These are phyloP conservation scores for Fraxinus xanthoxyloides DNA, from an alignment of 305 asterid genomes.

Conservation along the genomic window DNA sequence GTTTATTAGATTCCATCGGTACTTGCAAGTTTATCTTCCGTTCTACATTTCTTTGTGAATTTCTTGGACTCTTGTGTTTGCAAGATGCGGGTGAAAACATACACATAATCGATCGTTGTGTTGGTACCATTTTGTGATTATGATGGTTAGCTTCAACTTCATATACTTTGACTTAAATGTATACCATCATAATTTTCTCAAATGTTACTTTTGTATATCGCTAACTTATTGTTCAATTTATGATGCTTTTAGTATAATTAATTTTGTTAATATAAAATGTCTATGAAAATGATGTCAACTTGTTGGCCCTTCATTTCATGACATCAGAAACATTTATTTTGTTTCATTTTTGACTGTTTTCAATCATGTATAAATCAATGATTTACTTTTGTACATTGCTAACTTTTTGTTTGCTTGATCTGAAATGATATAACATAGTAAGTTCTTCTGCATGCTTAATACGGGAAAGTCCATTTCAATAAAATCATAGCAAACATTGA, in stretches of 20 bases:
- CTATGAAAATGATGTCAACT: neutral
- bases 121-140: constrained; percentile 82
- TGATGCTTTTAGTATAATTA: neutral
- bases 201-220: constrained; percentile 1
- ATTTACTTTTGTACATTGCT: neutral
- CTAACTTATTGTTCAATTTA: neutral
- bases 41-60: neutral
- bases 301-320: neutral
- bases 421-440: too few species aligned
- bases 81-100: constrained; percentile 96
- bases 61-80: constrained; percentile 22
- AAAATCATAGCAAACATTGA: too few species aligned
- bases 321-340: neutral
- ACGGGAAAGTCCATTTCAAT: too few species aligned
- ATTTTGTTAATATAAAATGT: neutral
- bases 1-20: neutral
- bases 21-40: neutral
- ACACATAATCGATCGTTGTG: constrained; percentile 75
- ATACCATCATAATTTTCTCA: neutral
- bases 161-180: neutral
- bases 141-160: constrained; percentile 59
- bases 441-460: too few species aligned
- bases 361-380: neutral
- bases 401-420: too few species aligned
- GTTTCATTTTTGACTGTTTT: constrained; percentile 1